Evolutionary conservation across 441 rosid genomes (phyloP).

Genomic region (Melastoma candidum): DNA sequence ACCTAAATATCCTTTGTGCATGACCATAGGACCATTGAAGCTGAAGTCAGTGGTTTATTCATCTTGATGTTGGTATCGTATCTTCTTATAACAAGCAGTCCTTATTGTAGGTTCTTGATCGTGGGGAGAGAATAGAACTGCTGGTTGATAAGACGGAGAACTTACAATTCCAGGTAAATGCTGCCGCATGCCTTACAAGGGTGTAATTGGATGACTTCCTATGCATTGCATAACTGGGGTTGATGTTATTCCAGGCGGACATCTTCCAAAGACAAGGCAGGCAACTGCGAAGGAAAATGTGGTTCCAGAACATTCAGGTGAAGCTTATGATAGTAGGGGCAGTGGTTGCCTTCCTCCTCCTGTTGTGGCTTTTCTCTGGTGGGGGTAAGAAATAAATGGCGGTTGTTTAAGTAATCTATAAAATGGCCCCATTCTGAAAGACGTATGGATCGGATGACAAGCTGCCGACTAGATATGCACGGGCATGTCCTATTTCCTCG

Average conservation of each 20-base stretch:
- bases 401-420: background rate
- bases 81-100: too few species aligned
- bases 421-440: background rate
- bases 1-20: too few species aligned
- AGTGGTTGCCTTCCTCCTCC: constrained; percentile 38
- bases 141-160: constrained; percentile 90
- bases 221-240: background rate
- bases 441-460: background rate
- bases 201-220: background rate
- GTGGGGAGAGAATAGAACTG: constrained; percentile 92
- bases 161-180: constrained; percentile 69
- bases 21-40: too few species aligned
- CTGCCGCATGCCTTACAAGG: background rate
- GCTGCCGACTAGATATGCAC: too few species aligned
- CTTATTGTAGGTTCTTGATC: constrained; percentile 70
- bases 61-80: too few species aligned
- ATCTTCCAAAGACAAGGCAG: constrained; percentile 97
- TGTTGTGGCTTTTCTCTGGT: constrained; percentile 46
- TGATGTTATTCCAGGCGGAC: constrained; percentile 45
- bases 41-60: too few species aligned
- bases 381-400: constrained; percentile 4
- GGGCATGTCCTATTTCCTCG: too few species aligned
- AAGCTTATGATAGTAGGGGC: constrained; percentile 78
- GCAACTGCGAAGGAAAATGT: constrained; percentile 86
- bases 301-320: constrained; percentile 85